phyloP scores from a whole-genome alignment of 306 rosid genomes.

The Echinosophora koreensis region DNA sequence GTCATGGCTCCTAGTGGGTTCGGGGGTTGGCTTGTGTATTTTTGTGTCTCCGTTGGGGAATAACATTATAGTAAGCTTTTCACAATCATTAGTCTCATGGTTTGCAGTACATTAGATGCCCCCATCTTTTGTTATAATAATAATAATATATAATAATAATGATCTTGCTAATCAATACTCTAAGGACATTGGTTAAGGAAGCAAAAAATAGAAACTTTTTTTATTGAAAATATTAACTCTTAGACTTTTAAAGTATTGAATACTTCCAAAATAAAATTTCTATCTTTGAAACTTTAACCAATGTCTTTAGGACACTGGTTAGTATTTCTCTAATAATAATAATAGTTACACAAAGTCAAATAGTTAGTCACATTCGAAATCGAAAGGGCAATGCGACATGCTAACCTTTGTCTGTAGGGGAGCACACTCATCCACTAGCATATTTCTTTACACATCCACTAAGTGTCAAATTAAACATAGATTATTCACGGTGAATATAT shows the following conservation, averaged over 20 bases:
- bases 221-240: too few relatives aligned
- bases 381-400: not conserved
- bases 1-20: not conserved
- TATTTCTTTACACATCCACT: too few relatives aligned
- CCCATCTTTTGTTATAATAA: not conserved
- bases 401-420: not conserved
- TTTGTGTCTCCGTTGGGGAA: constrained; percentile 12
- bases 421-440: not conserved
- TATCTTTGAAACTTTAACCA: too few relatives aligned
- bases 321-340: too few relatives aligned
- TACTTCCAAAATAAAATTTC: too few relatives aligned
- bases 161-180: too few relatives aligned
- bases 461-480: not conserved
- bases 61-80: constrained; percentile 1
- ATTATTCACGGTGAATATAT: not conserved
- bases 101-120: constrained; percentile 6
- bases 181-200: too few relatives aligned
- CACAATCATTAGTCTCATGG: not conserved
- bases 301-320: too few relatives aligned
- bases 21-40: not conserved
- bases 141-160: too few relatives aligned
- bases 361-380: not conserved
- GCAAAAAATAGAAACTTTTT: too few relatives aligned
- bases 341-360: constrained; percentile 26
- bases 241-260: too few relatives aligned